These are phyloP conservation scores for Aspergillus brasiliensis DNA, from an alignment of 2,329 filamentous ascomycete species.

Conservation along the genomic window DNA sequence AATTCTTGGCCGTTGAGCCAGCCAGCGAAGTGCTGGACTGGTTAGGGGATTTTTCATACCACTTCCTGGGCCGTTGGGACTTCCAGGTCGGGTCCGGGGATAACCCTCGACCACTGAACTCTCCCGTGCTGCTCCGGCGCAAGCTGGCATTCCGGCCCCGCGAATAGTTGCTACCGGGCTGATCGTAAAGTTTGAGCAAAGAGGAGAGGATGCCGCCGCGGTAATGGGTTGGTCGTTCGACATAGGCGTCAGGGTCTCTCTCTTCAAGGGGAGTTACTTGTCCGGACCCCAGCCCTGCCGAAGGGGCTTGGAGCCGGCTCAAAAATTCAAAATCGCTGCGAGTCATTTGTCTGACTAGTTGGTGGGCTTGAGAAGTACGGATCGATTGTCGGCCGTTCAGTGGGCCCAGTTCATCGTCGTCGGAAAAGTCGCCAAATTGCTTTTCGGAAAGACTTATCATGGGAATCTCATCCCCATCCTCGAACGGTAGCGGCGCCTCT, in stretches of 20 bases:
- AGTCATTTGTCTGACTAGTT: slow-evolving; percentile 42
- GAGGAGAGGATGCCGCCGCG: slow-evolving; percentile 73
- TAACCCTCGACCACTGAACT: slow-evolving; percentile 31
- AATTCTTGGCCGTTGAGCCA: slow-evolving; percentile 33
- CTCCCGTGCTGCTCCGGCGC: slow-evolving; percentile 35
- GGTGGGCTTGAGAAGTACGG: slow-evolving; percentile 34
- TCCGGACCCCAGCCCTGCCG: slow-evolving; percentile 36
- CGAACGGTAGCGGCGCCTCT: slow-evolving; percentile 27
- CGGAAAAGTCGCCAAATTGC: slow-evolving; percentile 30
- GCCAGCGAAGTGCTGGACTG: slow-evolving; percentile 39
- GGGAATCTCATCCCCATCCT: slow-evolving; percentile 39
- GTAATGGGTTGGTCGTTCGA: slow-evolving; percentile 68
- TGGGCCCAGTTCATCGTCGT: slow-evolving; percentile 35
- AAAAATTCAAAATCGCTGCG: slow-evolving; percentile 35
- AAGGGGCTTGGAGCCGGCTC: slow-evolving; percentile 35
- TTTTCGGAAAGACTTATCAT: slow-evolving; percentile 39
- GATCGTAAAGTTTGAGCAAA: slow-evolving; percentile 69
- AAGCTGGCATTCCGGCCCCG: slow-evolving; percentile 32
- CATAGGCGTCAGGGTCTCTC: slow-evolving; percentile 61
- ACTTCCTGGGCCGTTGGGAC: slow-evolving; percentile 36
- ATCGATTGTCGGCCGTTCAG: slow-evolving; percentile 31
- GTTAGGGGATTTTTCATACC: slow-evolving; percentile 44
- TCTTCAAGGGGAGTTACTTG: slow-evolving; percentile 39
- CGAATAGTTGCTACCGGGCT: slow-evolving; percentile 42
- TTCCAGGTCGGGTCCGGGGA: slow-evolving; percentile 38